Base-by-base conservation (phyloP, 1,284 basidiomycete genomes). In the Ceratobasidium sp. region DNA sequence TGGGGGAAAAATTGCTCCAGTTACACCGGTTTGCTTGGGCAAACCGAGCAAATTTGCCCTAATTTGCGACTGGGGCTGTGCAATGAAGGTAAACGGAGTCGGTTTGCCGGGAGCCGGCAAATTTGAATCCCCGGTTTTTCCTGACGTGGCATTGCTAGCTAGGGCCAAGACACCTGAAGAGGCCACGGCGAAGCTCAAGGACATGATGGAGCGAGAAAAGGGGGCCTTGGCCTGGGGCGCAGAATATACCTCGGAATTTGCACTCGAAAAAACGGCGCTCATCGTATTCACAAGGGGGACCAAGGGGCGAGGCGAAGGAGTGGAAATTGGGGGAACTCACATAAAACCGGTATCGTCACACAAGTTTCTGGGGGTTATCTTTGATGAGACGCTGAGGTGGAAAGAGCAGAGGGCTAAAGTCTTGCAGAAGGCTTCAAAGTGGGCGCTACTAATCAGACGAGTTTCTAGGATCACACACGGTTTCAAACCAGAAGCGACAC, bases 71-170 rank as follows among this genome's bases (percentile, higher is more conserved):
- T n/a, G n/a, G n/a, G n/a, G n/a, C n/a, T n/a, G n/a, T n/a, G n/a
- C n/a, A n/a, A n/a, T n/a, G n/a, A n/a, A n/a, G n/a, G n/a, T n/a
- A n/a, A n/a, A n/a, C n/a, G n/a, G n/a, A n/a, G n/a, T n/a, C 8
- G n/a, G 30, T 13, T 1, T 35, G 49, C 26, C 43, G 49, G 18
- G 61, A 63, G 28, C 3, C 49, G 28, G 61, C 73, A 6, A 35
- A 23, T n/a, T n/a, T n/a, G n/a, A n/a, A n/a, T n/a, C n/a, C n/a
- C n/a, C 8, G 74, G 74, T 4, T 75, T 55, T 41, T 58, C 57
- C 3, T 46, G 73, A 75, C 57, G 46, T 63, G 14, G 54, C 50
- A 4, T 62, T 23, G 28, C 26, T 63, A 8, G 72, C 72, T 7
- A 41, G 18, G 18, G 47, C 41, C 1, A 9, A 9, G 18, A 44